phyloP scores from a whole-genome alignment of 495 filamentous ascomycete genomes.

The Penicillium ucsense region DNA sequence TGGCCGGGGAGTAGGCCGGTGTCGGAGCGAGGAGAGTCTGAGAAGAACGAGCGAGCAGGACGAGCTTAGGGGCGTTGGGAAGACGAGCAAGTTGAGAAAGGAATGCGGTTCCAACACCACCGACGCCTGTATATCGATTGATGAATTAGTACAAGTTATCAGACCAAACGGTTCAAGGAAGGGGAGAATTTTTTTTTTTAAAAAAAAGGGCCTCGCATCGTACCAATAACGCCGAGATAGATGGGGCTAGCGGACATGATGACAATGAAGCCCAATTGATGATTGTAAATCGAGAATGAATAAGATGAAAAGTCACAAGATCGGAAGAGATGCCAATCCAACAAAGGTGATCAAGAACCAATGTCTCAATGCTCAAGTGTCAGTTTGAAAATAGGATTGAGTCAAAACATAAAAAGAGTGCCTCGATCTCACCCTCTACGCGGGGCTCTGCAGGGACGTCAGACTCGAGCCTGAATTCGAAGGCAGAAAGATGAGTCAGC shows the following conservation, averaged over 20 bases:
- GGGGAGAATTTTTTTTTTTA: neutral
- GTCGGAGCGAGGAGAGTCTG: constrained; percentile 55
- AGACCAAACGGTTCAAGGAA: too few species aligned
- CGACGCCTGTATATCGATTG: constrained; percentile 52
- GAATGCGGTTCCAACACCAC: constrained; percentile 88
- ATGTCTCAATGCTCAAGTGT: too few species aligned
- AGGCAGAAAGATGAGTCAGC: too few species aligned
- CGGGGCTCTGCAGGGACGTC: too few species aligned
- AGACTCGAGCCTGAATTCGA: too few species aligned
- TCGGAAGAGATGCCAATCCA: too few species aligned
- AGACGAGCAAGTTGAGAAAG: constrained; percentile 66
- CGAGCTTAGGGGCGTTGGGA: constrained; percentile 54
- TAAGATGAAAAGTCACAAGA: too few species aligned
- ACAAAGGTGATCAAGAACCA: too few species aligned
- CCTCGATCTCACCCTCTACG: too few species aligned
- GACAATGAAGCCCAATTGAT: neutral
- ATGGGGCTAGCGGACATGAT: constrained; percentile 33
- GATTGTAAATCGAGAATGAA: too few species aligned
- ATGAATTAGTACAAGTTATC: neutral
- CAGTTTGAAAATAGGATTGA: too few species aligned
- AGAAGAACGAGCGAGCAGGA: constrained; percentile 71
- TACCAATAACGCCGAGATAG: constrained; percentile 41
- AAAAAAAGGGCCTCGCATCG: constrained; percentile 1
- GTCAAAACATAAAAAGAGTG: too few species aligned
- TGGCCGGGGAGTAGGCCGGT: constrained; percentile 32